Percentiles rank a stretch among this genome's conserved stretches.
These are phyloP conservation scores for Citrus glauca DNA, from an alignment of 345 rosid genomes.

Conservation along the genomic window DNA sequence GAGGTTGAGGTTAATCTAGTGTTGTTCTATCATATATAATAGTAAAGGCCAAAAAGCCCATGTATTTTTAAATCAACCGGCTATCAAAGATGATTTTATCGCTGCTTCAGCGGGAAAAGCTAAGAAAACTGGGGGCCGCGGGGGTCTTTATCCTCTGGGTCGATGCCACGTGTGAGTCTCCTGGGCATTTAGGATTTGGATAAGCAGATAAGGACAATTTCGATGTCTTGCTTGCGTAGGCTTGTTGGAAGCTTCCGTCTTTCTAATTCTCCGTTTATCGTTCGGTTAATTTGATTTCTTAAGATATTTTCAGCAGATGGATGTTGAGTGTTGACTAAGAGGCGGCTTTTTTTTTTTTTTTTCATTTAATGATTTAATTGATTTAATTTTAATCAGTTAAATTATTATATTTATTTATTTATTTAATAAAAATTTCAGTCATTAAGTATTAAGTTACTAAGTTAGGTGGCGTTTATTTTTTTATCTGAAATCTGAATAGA, in stretches of 20 bases:
- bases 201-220: slow-evolving; percentile 31
- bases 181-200: slow-evolving; percentile 13
- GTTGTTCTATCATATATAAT: slow-evolving; percentile 1
- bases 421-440: too few species aligned
- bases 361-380: fast-evolving
- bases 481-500: too few species aligned
- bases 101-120: background rate
- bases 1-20: background rate
- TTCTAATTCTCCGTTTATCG: background rate
- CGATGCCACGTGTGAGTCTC: slow-evolving; percentile 18
- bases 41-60: background rate
- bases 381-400: too few species aligned
- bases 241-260: background rate
- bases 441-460: too few species aligned
- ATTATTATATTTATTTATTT: too few species aligned
- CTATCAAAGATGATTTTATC: background rate
- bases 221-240: background rate
- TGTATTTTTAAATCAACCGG: slow-evolving; percentile 7
- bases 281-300: background rate
- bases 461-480: too few species aligned
- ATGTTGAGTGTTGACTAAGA: background rate
- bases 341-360: too few species aligned
- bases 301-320: background rate
- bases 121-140: slow-evolving; percentile 1
- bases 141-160: background rate